A percentile compares a stretch with the other conserved stretches of the same genome.
phyloP scores from a whole-genome alignment of 2,329 filamentous ascomycete species.

The Hymenoscyphus fructigenus region DNA sequence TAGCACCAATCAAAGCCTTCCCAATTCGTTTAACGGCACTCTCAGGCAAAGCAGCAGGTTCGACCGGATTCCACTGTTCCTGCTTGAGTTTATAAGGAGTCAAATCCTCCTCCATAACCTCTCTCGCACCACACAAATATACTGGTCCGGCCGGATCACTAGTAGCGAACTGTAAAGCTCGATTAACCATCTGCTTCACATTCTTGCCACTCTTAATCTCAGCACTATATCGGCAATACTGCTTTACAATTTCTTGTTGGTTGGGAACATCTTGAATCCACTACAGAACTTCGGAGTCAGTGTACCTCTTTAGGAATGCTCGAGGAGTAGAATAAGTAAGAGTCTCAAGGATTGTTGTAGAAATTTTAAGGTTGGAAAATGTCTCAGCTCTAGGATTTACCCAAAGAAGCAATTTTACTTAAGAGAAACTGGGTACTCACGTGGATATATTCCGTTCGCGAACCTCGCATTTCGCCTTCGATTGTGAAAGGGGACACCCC shows the following conservation, averaged over 20 bases:
- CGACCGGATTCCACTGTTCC: conserved; percentile 59
- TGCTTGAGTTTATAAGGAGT: conserved; percentile 58
- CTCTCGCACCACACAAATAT: conserved; percentile 64
- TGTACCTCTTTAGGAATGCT: too few relatives aligned
- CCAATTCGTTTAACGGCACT: conserved; percentile 59
- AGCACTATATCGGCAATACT: conserved; percentile 70
- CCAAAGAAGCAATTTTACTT: too few relatives aligned
- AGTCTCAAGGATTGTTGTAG: too few relatives aligned
- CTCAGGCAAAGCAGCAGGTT: conserved; percentile 54
- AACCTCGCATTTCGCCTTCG: conserved; percentile 69
- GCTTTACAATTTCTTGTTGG: conserved; percentile 69
- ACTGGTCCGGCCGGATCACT: conserved; percentile 69
- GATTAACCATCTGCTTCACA: conserved; percentile 73
- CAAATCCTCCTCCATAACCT: conserved; percentile 71
- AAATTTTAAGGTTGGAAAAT: too few relatives aligned
- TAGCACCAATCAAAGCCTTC: conserved; percentile 57
- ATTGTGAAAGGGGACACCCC: conserved; percentile 72
- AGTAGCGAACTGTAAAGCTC: conserved; percentile 69
- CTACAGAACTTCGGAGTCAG: too few relatives aligned
- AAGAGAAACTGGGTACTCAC: too few relatives aligned
- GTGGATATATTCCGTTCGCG: conserved; percentile 73
- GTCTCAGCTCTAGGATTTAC: too few relatives aligned
- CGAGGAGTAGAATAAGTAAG: too few relatives aligned
- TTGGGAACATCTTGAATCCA: conserved; percentile 79
- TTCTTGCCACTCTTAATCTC: conserved; percentile 73